Evolutionary conservation across 495 filamentous ascomycete genomes (phyloP), one percentile per base, ranked within the genome.

Genomic region (Hyaloscypha finlandica): DNA sequence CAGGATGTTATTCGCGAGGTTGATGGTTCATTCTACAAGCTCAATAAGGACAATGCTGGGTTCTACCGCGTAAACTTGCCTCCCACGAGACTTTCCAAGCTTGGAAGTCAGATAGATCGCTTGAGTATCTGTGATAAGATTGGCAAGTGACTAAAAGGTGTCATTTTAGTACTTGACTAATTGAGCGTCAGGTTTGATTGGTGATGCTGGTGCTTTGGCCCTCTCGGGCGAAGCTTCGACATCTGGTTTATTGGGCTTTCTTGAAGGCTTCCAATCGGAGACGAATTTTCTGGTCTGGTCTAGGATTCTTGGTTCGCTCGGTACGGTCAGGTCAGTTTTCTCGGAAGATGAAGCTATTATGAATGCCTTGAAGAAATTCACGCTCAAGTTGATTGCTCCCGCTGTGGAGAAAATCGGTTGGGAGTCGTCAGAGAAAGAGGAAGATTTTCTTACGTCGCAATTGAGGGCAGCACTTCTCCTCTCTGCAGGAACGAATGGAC

Each of bases 11-110:
- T 98, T 67, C 81, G 83, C 31, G 87, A 89, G 39, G 74, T 97
- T 65, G 88, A 92, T 68, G 85, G 90, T 59, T 85, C 85, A 65
- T 96, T 96, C 73, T 99, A 97, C 77, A 97, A 96, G 81, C 80
- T 97, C 70, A 99, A 99, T 77, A 85, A 87, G 63, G 85, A 93
- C 61, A 90, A 94, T 60, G 89, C 88, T 59, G 95, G 93, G 14
- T 97, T 97, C 79, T 99, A 96, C 76, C 84, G 94, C 53, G 95
- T 93, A 31, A 97, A 96, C 76, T 96, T 97, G 71, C 90, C 95
- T 11, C 87, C 92, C 54, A 81, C 83, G 35, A 86, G 93, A 22
- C 85, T 99, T 39, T 85, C 83, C 20, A 89, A 92, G 74, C 89
- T 99, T 45, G 90, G 94, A 59, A 83, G 87, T 56, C 87, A 89